Conservation (phyloP, 768 basidiomycete species). For the Rhizopogon vesiculosus region DNA sequence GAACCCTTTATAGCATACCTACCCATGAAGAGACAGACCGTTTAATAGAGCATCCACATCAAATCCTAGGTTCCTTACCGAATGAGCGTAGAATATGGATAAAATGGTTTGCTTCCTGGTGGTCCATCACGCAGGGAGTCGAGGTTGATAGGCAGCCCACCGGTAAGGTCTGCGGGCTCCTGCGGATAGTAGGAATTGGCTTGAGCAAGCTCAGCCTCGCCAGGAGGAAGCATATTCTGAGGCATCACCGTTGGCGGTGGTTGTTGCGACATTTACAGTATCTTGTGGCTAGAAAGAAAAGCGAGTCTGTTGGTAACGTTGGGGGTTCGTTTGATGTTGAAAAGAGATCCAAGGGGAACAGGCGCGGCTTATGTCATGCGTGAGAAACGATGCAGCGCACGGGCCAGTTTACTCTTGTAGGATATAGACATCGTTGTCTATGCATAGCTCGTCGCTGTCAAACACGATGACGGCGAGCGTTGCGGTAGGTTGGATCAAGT, state of each 20-base stretch:
- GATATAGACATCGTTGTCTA: constrained; percentile 18
- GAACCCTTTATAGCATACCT: constrained; percentile 92
- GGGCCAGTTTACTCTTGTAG: constrained; percentile 39
- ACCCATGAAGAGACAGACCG: constrained; percentile 10
- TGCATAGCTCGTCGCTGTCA: constrained; percentile 16
- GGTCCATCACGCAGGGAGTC: constrained; percentile 85
- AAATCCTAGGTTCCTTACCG: constrained; percentile 47
- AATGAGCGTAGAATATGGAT: constrained; percentile 88
- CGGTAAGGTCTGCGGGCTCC: constrained; percentile 72
- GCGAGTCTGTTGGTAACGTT: constrained; percentile 10
- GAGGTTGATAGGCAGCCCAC: constrained; percentile 81
- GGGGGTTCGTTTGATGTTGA: constrained; percentile 23
- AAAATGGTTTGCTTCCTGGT: constrained; percentile 86
- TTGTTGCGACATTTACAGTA: constrained; percentile 39
- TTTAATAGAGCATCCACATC: background rate
- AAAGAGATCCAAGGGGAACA: constrained; percentile 33
- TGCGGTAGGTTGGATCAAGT: constrained; percentile 26
- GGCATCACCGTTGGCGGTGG: constrained; percentile 52
- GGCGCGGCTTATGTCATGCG: constrained; percentile 53
- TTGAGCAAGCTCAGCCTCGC: constrained; percentile 47
- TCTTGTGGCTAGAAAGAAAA: constrained; percentile 4
- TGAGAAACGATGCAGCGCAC: constrained; percentile 46
- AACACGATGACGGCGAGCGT: constrained; percentile 25
- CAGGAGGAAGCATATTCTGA: constrained; percentile 55
- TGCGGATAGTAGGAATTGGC: constrained; percentile 67